A percentile compares a stretch with the other conserved stretches of the same genome.
phyloP scores from a whole-genome alignment of 768 basidiomycete genomes.

The Mycena kentingensis region DNA sequence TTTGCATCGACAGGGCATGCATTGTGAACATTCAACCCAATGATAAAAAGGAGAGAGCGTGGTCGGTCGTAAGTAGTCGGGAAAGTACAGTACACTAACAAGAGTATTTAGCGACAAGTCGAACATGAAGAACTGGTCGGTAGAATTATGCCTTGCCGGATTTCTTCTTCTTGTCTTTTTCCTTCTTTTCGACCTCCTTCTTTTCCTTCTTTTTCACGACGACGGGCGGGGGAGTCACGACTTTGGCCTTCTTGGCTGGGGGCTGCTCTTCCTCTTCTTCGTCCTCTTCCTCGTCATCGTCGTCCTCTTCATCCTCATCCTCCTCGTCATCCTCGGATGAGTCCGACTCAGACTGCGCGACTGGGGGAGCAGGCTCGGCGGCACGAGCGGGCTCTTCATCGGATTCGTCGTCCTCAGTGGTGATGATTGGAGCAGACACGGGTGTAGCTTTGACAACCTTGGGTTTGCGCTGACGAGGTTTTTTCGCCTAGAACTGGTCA shows the following conservation, averaged over 20 bases:
- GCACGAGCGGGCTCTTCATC: constrained; percentile 23
- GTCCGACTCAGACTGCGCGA: background rate
- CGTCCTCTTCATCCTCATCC: constrained; percentile 20
- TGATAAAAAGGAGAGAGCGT: too few species aligned
- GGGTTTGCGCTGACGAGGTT: constrained; percentile 26
- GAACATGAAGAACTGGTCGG: constrained; percentile 24
- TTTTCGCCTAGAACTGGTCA: constrained; percentile 32
- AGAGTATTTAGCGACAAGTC: constrained; percentile 25
- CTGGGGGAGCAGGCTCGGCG: background rate
- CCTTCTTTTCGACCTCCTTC: constrained; percentile 33
- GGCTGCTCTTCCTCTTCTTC: constrained; percentile 30
- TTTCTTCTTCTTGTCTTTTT: constrained; percentile 32
- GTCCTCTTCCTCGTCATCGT: constrained; percentile 26
- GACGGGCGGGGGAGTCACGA: constrained; percentile 8
- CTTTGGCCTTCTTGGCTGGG: constrained; percentile 34
- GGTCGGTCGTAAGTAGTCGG: background rate
- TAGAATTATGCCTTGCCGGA: constrained; percentile 27
- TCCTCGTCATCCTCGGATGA: constrained; percentile 3
- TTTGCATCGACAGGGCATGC: too few species aligned
- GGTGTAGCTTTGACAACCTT: constrained; percentile 29
- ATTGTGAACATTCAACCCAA: too few species aligned
- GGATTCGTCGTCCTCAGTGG: constrained; percentile 34
- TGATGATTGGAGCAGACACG: constrained; percentile 25
- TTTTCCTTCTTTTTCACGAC: constrained; percentile 22
- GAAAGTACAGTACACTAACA: constrained; percentile 15